Evolutionary conservation across 768 basidiomycete species (phyloP).

Genomic region (Boletus pseudo-olivaceus): DNA sequence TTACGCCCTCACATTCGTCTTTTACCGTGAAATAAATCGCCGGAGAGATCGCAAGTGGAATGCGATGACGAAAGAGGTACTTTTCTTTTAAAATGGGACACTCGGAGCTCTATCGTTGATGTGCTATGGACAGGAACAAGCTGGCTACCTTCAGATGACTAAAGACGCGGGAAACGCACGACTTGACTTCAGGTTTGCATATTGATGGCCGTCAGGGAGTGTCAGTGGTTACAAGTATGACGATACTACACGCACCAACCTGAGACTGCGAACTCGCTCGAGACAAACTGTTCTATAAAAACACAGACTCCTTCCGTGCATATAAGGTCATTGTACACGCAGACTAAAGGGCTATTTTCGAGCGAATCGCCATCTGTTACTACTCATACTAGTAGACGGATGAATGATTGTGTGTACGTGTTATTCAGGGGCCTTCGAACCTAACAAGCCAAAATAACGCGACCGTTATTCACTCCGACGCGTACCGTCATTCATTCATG

Average conservation of each 20-base stretch:
- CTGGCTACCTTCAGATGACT: no score
- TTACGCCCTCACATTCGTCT: slow-evolving; percentile 35
- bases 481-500: slow-evolving; percentile 7
- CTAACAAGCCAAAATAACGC: slow-evolving; percentile 29
- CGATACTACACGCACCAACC: no score
- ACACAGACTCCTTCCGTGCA: no score
- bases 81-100: no score
- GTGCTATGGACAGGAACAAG: no score
- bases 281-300: not conserved
- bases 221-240: not conserved
- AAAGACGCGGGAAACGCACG: no score
- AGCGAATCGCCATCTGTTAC: no score
- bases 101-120: no score
- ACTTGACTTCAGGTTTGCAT: slow-evolving; percentile 63
- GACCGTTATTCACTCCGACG: not conserved
- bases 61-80: slow-evolving; percentile 45
- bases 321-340: no score
- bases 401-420: slow-evolving; percentile 6
- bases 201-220: slow-evolving; percentile 28
- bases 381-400: no score
- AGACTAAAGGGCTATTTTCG: no score
- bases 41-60: slow-evolving; percentile 51
- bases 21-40: slow-evolving; percentile 51
- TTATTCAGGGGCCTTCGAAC: not conserved
- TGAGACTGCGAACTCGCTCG: no score